Base-by-base conservation (phyloP, 306 rosid genomes). In the Arachis hypogaea region DNA sequence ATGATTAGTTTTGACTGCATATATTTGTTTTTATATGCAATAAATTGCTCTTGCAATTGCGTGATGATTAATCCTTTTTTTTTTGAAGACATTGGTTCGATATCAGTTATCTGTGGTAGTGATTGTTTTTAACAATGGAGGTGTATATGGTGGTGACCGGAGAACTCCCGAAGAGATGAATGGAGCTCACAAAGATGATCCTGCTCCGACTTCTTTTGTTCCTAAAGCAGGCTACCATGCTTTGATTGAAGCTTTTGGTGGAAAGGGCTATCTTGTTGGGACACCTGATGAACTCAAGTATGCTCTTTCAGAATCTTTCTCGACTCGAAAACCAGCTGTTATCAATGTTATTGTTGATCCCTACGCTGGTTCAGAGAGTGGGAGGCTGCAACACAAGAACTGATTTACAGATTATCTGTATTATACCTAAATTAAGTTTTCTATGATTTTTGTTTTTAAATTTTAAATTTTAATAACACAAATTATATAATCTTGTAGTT, bases 171-270 rank as follows among this genome's bases (percentile, higher is more conserved):
- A 88, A 43, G 99, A 94, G 90, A 74, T 88, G n/a, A 52, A 66
- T 22, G 99, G 99, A 40, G 97, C 99, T 65, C 47, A 84, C 88
- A 89, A 82, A 84, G 89, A 82, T 30, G 99, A 94, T 66, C 99
- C 99, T 28, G 99, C 99, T 0, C 97, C 99, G 5, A 94, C 99
- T 58, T 90, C 97, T 1, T 81, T 94, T 61, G 92, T 92, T 38
- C 96, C 96, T 2, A 70, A 42, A 71, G 93, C 96, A 9, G 94
- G 82, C 33, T 94, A 94, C 84, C 97, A 94, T 84, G 59, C 72
- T 38, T 43, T 94, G 82, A 94, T 94, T 7, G 96, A 94, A 86
- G 99, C 99, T 67, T 94, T 94, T 71, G 96, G 99, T n/a, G 99
- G 99, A 51, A 94, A 88, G 74, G 99, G 99, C 6, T 94, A 89